These are phyloP conservation scores for Aspergillus persii DNA, from an alignment of 2,329 filamentous ascomycete species.

Conservation along the genomic window DNA sequence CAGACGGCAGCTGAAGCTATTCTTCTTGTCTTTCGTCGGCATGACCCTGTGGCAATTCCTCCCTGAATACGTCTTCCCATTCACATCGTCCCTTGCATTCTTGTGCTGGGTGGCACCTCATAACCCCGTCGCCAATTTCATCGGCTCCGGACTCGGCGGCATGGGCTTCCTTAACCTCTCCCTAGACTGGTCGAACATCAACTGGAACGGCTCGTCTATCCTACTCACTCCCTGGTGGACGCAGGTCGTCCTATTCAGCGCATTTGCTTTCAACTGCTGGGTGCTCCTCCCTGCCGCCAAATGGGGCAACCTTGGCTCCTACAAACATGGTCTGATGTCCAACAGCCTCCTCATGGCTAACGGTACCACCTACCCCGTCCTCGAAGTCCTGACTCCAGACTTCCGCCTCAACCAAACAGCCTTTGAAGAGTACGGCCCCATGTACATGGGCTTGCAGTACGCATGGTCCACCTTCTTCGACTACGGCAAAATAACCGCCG, in stretches of 20 bases:
- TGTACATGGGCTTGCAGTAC: conserved; percentile 58
- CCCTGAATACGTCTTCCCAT: conserved; percentile 60
- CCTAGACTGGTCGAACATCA: conserved; percentile 61
- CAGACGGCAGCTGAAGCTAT: conserved; percentile 56
- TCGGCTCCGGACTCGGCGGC: conserved; percentile 60
- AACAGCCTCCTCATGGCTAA: conserved; percentile 55
- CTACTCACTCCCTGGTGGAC: conserved; percentile 59
- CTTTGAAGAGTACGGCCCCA: conserved; percentile 49
- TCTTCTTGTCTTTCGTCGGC: conserved; percentile 54
- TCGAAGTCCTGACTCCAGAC: conserved; percentile 42
- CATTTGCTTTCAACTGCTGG: conserved; percentile 58
- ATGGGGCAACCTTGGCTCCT: conserved; percentile 55
- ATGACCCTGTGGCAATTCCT: conserved; percentile 62
- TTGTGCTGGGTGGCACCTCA: conserved; percentile 63
- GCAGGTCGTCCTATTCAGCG: conserved; percentile 57
- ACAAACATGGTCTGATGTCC: conserved; percentile 57
- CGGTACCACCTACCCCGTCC: conserved; percentile 47
- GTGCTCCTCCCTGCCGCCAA: conserved; percentile 59
- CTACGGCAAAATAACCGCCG: conserved; percentile 59
- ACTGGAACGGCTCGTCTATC: conserved; percentile 49
- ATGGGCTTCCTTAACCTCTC: conserved; percentile 62
- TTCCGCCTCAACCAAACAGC: conserved; percentile 51
- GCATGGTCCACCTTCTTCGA: conserved; percentile 61
- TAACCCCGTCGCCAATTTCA: conserved; percentile 58
- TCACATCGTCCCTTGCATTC: conserved; percentile 59